A percentile compares a stretch with the other conserved stretches of the same genome.
Evolutionary conservation across 1,284 basidiomycete genomes (phyloP).

Genomic region (Leccinum fallax): DNA sequence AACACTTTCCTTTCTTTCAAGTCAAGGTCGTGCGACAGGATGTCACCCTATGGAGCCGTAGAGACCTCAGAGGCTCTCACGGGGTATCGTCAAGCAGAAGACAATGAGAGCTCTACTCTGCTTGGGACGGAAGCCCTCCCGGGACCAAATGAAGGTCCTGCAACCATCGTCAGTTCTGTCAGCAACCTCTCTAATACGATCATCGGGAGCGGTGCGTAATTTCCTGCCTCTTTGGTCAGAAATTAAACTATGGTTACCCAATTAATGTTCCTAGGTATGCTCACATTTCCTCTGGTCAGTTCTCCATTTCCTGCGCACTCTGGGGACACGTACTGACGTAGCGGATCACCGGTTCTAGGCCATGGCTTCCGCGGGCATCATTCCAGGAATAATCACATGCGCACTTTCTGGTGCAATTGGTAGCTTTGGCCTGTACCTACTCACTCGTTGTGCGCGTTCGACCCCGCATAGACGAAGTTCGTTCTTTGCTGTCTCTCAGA

Average conservation of each 20-base stretch:
- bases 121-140: slow-evolving; percentile 46
- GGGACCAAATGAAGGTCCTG: slow-evolving; percentile 59
- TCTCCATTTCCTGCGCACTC: background rate
- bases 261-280: slow-evolving; percentile 58
- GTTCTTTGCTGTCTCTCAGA: slow-evolving; percentile 83
- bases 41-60: slow-evolving; percentile 62
- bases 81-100: slow-evolving; percentile 32
- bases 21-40: slow-evolving; percentile 56
- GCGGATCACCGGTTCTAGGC: slow-evolving; percentile 49
- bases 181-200: slow-evolving; percentile 87
- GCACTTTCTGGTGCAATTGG: slow-evolving; percentile 82
- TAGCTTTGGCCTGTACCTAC: slow-evolving; percentile 87
- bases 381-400: slow-evolving; percentile 89
- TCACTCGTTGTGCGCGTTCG: slow-evolving; percentile 84
- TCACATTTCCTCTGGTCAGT: slow-evolving; percentile 77
- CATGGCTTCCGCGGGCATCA: slow-evolving; percentile 82
- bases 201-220: slow-evolving; percentile 79
- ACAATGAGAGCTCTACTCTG: slow-evolving; percentile 53
- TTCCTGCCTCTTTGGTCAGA: slow-evolving; percentile 1
- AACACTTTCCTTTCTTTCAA: background rate
- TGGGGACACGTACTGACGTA: background rate
- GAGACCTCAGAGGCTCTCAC: slow-evolving; percentile 16
- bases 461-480: slow-evolving; percentile 78
- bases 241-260: slow-evolving; percentile 6
- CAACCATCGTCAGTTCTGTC: slow-evolving; percentile 63